Evolutionary conservation across 805 yeast species (phyloP), one percentile per base, ranked within the genome.

Genomic region (Limtongia smithiae): DNA sequence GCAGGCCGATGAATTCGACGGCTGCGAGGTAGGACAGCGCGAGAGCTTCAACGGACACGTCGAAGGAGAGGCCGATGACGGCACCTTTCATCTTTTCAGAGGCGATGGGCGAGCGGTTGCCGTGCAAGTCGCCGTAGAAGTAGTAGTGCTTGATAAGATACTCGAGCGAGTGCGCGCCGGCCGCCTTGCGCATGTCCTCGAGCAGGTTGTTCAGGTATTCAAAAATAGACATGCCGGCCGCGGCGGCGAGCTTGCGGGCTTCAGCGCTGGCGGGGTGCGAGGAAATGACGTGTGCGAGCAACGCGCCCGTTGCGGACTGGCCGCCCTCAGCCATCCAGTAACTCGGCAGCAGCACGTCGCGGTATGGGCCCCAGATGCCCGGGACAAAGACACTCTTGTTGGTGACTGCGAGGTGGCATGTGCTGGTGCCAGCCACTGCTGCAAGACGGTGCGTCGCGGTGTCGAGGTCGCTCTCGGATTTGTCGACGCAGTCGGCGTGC

Each of bases 321-420:
- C 98, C 98, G 64, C 98, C 98, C 70, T 93, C 98, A 12, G 97
- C 96, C 57, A 90, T 75, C 97, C 97, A 93, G 62, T 74, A 83
- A 4, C 82, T 88, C 25, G 85, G 83, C n/a, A 94, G 85, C 73
- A 91, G 76, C 4, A 87, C 95, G 67, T 90, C 96, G 62, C 89
- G 77, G 69, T 93, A 93, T 2, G 98, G 98, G 12, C 98, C 98
- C 98, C 98, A 93, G 30, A 93, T 96, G 52, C 98, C 98, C 37
- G 87, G 80, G 8, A 91, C 97, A 65, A 91, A 90, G 37, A 88
- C 80, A 0, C 96, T 85, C 27, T 86, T 83, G 53, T 79, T 76
- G 25, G 95, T 83, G 76, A 91, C 76, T 49, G 87, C 89, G 60
- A 93, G 82, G 68, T 93, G 97, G 65, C 98, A 93, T 1, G 98